These are phyloP conservation scores for Corylus avellana DNA, from an alignment of 306 rosid genomes.

Conservation along the genomic window DNA sequence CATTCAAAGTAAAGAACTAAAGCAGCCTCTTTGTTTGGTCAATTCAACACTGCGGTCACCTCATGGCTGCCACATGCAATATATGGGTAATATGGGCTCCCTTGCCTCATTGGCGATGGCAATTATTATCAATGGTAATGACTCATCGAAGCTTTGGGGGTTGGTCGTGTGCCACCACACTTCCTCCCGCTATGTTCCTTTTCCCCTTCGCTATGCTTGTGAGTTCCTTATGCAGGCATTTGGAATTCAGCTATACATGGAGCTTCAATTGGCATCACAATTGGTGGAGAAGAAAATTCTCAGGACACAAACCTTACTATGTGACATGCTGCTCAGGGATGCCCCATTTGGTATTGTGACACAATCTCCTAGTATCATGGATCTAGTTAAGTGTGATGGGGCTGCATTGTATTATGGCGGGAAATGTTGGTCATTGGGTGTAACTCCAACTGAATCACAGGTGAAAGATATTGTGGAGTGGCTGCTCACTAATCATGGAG, in stretches of 20 bases:
- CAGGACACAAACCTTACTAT: conserved; percentile 67
- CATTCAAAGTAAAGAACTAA: conserved; percentile 57
- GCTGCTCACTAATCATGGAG: conserved; percentile 59
- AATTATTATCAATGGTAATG: conserved; percentile 45
- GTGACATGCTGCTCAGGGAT: conserved; percentile 88
- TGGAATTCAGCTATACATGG: conserved; percentile 68
- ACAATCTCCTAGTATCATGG: conserved; percentile 76
- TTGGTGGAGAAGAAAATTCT: conserved; percentile 64
- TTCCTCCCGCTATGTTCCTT: conserved; percentile 66
- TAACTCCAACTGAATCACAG: conserved; percentile 79
- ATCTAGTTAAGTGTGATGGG: conserved; percentile 83
- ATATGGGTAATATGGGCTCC: conserved; percentile 83
- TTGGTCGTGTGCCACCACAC: conserved; percentile 86
- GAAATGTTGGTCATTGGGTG: conserved; percentile 67
- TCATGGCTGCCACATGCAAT: conserved; percentile 67
- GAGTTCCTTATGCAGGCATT: conserved; percentile 86
- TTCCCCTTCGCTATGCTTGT: conserved; percentile 86
- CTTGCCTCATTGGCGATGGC: conserved; percentile 76
- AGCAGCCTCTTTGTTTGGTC: conserved; percentile 74
- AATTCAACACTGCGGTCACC: conserved; percentile 81
- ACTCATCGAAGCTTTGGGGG: conserved; percentile 78
- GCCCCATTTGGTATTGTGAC: conserved; percentile 63
- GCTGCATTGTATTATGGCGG: conserved; percentile 71
- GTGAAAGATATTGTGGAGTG: conserved; percentile 72
- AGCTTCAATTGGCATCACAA: conserved; percentile 71